phyloP scores from a whole-genome alignment of 2,329 filamentous ascomycete genomes.

The Calonectria hawksworthii region DNA sequence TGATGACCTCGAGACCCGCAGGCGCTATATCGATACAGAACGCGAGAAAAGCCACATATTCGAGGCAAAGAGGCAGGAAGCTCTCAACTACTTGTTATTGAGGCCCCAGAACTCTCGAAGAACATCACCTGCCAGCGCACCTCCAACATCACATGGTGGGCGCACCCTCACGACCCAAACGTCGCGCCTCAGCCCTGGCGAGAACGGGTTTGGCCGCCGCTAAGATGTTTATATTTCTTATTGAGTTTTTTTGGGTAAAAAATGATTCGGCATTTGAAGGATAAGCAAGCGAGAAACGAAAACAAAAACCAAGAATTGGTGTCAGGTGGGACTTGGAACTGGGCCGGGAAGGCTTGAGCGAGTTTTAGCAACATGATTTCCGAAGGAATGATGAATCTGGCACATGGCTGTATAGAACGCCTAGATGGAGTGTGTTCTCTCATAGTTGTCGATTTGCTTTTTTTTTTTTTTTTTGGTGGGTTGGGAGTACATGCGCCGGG shows the following conservation, averaged over 20 bases:
- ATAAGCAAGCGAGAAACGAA: background rate
- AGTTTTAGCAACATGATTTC: slow-evolving; percentile 6
- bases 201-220: slow-evolving; percentile 26
- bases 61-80: slow-evolving; percentile 62
- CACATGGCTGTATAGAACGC: background rate
- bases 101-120: slow-evolving; percentile 43
- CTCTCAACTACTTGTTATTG: slow-evolving; percentile 56
- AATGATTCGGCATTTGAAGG: slow-evolving; percentile 6
- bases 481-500: background rate
- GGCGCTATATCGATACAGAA: slow-evolving; percentile 59
- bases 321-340: slow-evolving; percentile 1
- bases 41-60: slow-evolving; percentile 64
- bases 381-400: background rate
- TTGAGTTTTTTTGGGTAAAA: slow-evolving; percentile 21
- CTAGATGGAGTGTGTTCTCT: background rate
- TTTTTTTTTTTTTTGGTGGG: background rate
- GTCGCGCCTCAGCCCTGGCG: slow-evolving; percentile 42
- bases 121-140: slow-evolving; percentile 48
- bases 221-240: slow-evolving; percentile 14
- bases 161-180: slow-evolving; percentile 34
- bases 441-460: background rate
- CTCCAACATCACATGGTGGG: slow-evolving; percentile 26
- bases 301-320: background rate
- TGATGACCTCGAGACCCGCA: slow-evolving; percentile 60
- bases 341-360: slow-evolving; percentile 7